Evolutionary conservation across 495 filamentous ascomycete species (phyloP), one percentile per base, ranked within the genome.

Genomic region (Niebla homalea): DNA sequence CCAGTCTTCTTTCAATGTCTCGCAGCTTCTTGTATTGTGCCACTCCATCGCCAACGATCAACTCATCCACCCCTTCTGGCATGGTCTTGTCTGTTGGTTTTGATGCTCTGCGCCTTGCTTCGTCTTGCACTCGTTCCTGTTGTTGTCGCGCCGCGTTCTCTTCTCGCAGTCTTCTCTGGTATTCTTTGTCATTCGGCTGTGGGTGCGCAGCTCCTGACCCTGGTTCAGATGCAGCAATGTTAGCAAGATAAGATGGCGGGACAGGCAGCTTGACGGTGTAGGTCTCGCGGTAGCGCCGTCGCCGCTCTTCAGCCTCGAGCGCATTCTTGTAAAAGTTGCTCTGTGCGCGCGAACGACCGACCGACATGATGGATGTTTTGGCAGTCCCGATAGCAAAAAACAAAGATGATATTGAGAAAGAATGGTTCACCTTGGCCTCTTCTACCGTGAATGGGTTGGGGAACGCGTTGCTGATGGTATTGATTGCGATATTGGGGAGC

Each of bases 81-180:
- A 99, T 80, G 52, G 83, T 88, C 73, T 84, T 93, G 66, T 99
- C 93, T 23, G 89, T 95, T 6, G 93, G 93, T 64, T 88, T 92
- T 57, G 77, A 77, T 53, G 84, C 84, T 45, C 85, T 78, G 42
- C 87, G 78, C 58, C 89, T 85, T 14, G 83, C 81, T 26, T 72
- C 66, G 51, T 87, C 82, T 52, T 71, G 75, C 39, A 74, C 78
- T 41, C 73, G 66, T 40, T 70, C 62, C 46, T 74, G 71, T 37
- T 67, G 61, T 36, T 72, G 69, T 40, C 18, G 45, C 35, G 5
- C 41, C 32, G 14, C 19, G 4, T 46, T 47, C 22, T 16, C 36
- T 36, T 43, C 41, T n/a, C 40, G 49, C 12, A 32, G 7, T 12
- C 29, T 32, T 32, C 29, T 7, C 29, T 32, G 29, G 14, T 32